phyloP scores from a whole-genome alignment of 352 stramenopile genomes.

The Phytopythium montanum region DNA sequence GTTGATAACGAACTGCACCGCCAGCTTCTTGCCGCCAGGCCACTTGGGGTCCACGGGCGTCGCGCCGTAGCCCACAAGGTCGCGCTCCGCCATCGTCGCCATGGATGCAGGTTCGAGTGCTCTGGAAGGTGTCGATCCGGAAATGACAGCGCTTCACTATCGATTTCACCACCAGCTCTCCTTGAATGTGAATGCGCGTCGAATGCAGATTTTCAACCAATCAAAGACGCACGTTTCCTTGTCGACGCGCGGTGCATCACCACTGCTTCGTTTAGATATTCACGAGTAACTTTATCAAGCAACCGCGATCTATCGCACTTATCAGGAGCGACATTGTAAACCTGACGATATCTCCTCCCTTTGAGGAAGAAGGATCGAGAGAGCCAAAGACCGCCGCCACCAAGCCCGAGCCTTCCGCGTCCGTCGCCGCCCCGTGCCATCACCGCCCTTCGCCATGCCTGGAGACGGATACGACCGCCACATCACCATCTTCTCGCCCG shows the following conservation, averaged over 20 bases:
- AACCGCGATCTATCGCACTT: constrained; percentile 2
- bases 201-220: background rate
- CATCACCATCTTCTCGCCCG: constrained; percentile 99
- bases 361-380: constrained; percentile 4
- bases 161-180: background rate
- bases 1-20: constrained; percentile 95
- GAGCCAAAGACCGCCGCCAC: constrained; percentile 1
- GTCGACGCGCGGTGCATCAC: background rate
- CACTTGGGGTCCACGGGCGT: constrained; percentile 70
- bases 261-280: background rate
- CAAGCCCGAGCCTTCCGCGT: background rate
- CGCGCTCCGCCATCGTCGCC: constrained; percentile 24
- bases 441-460: constrained; percentile 44
- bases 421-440: background rate
- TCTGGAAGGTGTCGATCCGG: background rate
- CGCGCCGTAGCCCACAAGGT: constrained; percentile 88
- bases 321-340: background rate
- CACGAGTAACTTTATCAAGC: background rate
- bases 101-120: constrained; percentile 7
- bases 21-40: constrained; percentile 84
- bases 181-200: constrained; percentile 4
- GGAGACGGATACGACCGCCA: constrained; percentile 89
- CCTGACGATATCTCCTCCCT: background rate
- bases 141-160: constrained; percentile 2
- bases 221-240: background rate